Evolutionary conservation across 306 rosid species (phyloP).

Genomic region (Cicer arietinum): DNA sequence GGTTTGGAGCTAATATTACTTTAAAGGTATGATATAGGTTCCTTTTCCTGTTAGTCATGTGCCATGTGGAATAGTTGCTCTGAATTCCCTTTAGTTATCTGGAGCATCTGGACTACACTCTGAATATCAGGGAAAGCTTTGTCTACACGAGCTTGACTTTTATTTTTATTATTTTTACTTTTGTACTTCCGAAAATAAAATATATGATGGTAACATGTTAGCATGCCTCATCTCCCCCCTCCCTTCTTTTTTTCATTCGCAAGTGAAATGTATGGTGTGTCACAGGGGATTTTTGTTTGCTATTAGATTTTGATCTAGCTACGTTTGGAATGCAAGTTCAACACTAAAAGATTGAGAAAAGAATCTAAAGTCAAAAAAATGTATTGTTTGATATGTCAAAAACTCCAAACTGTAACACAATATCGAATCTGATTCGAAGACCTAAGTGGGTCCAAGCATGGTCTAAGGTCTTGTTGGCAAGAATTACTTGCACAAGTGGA

Average conservation of each 20-base stretch:
- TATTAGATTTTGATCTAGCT: too few relatives aligned
- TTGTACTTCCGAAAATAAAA: background rate
- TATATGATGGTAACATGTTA: background rate
- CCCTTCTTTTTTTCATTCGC: too few relatives aligned
- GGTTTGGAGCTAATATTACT: slow-evolving; percentile 73
- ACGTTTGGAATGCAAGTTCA: too few relatives aligned
- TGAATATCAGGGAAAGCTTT: background rate
- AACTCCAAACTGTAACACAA: background rate
- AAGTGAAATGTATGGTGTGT: background rate
- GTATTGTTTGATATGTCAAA: background rate
- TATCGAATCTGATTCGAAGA: background rate
- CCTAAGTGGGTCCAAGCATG: background rate
- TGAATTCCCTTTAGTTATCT: slow-evolving; percentile 6
- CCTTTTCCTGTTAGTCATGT: slow-evolving; percentile 11
- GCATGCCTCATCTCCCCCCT: background rate
- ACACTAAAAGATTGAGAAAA: too few relatives aligned
- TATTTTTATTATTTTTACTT: background rate
- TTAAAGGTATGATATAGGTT: slow-evolving; percentile 62
- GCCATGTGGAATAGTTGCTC: slow-evolving; percentile 17
- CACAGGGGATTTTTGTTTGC: background rate
- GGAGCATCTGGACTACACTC: background rate
- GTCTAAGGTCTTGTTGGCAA: background rate
- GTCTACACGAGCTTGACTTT: background rate
- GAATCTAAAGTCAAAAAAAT: background rate
- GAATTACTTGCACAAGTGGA: background rate